phyloP scores from a whole-genome alignment of 257 asterid species.

The Hygrophila difformis region DNA sequence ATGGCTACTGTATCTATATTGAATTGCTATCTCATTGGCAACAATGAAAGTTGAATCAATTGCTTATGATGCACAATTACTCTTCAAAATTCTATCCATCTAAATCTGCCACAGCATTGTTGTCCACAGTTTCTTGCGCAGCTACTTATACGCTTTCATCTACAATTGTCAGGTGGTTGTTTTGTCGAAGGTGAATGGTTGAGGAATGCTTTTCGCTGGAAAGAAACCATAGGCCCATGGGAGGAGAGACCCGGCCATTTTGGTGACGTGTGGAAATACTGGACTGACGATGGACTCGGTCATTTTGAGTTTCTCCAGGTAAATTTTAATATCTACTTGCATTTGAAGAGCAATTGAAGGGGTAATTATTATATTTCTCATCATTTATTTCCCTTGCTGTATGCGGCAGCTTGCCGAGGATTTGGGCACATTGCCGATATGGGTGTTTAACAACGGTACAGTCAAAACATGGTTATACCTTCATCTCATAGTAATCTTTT shows the following conservation, averaged over 20 bases:
- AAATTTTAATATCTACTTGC: slow-evolving; percentile 5
- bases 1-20: background rate
- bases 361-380: background rate
- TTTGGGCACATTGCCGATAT: slow-evolving; percentile 72
- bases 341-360: slow-evolving; percentile 1
- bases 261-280: slow-evolving; percentile 94
- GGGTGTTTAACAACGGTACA: slow-evolving; percentile 97
- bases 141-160: slow-evolving; percentile 10
- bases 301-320: slow-evolving; percentile 92
- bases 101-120: background rate
- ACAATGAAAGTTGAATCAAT: background rate
- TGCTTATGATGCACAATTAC: background rate
- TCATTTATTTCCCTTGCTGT: slow-evolving; percentile 4
- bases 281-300: slow-evolving; percentile 96
- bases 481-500: background rate
- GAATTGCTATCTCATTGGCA: too few relatives aligned
- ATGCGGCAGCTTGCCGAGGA: slow-evolving; percentile 88
- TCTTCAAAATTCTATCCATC: background rate
- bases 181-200: slow-evolving; percentile 93
- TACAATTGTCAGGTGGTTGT: slow-evolving; percentile 65
- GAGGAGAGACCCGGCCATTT: slow-evolving; percentile 94
- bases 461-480: background rate
- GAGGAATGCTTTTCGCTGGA: slow-evolving; percentile 93
- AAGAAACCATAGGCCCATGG: slow-evolving; percentile 93
- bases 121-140: background rate